Evolutionary conservation across 352 stramenopile species (phyloP), one percentile per base, ranked within the genome.

Genomic region (Globisporangium irregulare): DNA sequence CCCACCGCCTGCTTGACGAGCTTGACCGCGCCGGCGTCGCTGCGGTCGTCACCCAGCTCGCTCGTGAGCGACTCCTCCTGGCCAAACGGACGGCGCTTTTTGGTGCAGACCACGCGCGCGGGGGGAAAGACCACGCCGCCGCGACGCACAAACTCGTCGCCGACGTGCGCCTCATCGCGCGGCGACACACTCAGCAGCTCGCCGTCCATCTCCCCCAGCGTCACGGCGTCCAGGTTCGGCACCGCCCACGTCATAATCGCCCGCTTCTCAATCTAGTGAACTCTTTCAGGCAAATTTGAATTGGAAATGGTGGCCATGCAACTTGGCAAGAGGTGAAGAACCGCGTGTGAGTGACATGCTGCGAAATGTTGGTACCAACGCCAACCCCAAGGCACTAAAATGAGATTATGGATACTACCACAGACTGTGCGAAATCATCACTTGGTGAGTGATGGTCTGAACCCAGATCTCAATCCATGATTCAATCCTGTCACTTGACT

Each of bases 151-250:
- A 90, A 93, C 51, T 78, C 82, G 67, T 91, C 84, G 36, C 83
- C 84, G 4, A 91, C 18, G 62, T 87, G 83, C 14, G 73, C 64
- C 46, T 88, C 75, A 58, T 92, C 83, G 15, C 77, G 71, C 14
- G 81, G 74, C 2, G 80, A 81, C 22, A 92, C 80, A 68, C 82
- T 91, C 71, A 90, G 86, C 43, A 94, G 75, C 75, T 92, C 84
- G 38, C 84, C 81, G 62, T 81, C 70, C 55, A 91, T 79, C 73
- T 94, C 86, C 10, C 86, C 86, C 20, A 94, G 75, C 71, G 86
- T 92, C 78, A 92, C 84, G 56, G 86, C 79, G 62, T 91, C 82
- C 29, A 63, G 60, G n/a, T 73, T 78, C 22, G 86, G 86, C 61
- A 90, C 74, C 9, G 81, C 67, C 86, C 86, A 93, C 67, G 77